These are phyloP conservation scores for Trypanosomatidae sp. DNA, from an alignment of 208 protist species.

Conservation along the genomic window DNA sequence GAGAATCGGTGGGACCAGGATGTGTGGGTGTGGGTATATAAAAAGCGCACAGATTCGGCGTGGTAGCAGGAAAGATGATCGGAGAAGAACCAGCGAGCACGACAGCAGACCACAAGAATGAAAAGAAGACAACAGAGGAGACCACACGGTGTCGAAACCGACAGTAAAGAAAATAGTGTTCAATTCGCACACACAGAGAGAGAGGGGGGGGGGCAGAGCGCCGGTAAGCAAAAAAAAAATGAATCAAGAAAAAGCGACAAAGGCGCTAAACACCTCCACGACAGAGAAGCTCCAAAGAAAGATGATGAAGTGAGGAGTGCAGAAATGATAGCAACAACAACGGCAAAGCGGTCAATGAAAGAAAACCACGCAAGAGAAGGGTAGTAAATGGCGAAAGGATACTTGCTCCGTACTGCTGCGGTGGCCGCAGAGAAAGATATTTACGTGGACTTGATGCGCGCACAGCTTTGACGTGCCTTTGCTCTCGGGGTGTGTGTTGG, in stretches of 20 bases:
- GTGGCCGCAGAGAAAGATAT: not conserved
- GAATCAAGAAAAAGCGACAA: not conserved
- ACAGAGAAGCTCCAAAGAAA: not conserved
- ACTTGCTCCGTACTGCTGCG: not conserved
- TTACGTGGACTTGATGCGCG: not conserved
- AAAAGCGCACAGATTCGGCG: not conserved
- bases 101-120: not conserved
- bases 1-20: not conserved
- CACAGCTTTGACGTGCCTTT: too few relatives aligned
- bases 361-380: not conserved
- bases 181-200: not conserved
- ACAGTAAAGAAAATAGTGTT: not conserved
- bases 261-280: not conserved
- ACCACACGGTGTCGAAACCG: not conserved
- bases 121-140: not conserved
- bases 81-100: not conserved
- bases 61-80: not conserved
- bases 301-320: not conserved
- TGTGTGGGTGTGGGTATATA: not conserved
- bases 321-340: not conserved
- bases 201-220: not conserved
- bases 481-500: not conserved
- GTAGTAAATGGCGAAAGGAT: not conserved
- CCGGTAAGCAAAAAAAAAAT: not conserved
- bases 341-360: not conserved